phyloP scores from a whole-genome alignment of 2,329 filamentous ascomycete genomes.

The Arthrobotrys musiformis region DNA sequence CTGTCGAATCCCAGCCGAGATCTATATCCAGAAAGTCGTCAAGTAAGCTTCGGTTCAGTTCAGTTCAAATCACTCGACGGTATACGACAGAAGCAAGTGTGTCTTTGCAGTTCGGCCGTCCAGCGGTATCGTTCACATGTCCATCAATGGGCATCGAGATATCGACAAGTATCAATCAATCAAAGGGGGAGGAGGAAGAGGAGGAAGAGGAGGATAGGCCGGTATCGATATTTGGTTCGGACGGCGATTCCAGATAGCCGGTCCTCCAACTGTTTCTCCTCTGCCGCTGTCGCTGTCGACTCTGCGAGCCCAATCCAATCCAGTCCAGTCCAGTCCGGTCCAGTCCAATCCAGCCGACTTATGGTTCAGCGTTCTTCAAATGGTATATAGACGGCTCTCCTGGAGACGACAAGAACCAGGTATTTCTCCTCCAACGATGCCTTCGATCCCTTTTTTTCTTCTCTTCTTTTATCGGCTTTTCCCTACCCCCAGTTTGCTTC shows the following conservation, averaged over 20 bases:
- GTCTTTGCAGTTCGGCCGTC: constrained; percentile 1
- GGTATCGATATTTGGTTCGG: neutral
- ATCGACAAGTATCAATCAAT: neutral
- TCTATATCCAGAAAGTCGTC: constrained; percentile 24
- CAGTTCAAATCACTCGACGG: neutral
- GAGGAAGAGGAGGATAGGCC: no score
- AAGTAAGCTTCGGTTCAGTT: constrained; percentile 27
- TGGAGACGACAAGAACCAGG: no score
- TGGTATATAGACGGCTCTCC: no score
- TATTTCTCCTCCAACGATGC: no score
- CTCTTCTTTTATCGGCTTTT: neutral
- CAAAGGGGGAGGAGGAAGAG: neutral
- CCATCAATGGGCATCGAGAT: neutral
- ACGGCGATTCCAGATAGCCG: neutral
- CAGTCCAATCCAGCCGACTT: no score
- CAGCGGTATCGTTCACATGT: neutral
- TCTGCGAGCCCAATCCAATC: neutral
- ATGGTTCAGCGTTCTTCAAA: no score
- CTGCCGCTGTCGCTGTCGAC: neutral
- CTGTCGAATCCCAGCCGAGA: constrained; percentile 45
- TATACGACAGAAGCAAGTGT: neutral
- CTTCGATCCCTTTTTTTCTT: neutral
- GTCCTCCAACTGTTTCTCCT: neutral
- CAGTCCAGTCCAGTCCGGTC: no score
- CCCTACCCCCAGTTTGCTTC: neutral